Percentiles rank a stretch among this genome's conserved stretches.
These are phyloP conservation scores for Periconia sp. DNA, from an alignment of 2,329 filamentous ascomycete species.

Conservation along the genomic window DNA sequence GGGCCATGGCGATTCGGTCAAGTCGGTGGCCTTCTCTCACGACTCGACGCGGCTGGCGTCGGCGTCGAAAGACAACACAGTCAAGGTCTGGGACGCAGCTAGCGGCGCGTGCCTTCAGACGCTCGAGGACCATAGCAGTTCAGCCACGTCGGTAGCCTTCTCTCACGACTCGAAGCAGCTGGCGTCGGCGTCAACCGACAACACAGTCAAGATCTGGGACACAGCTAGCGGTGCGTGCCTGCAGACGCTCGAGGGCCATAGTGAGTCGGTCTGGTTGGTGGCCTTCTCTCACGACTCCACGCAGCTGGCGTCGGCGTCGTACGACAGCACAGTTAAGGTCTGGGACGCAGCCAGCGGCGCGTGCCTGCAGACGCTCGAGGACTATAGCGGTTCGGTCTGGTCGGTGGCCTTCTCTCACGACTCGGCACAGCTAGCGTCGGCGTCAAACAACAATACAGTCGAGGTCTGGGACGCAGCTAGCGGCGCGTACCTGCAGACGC, in stretches of 20 bases:
- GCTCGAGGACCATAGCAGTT: not conserved
- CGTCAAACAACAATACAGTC: not conserved
- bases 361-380: not conserved
- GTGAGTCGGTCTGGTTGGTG: not conserved
- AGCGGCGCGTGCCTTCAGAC: not conserved
- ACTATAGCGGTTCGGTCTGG: not conserved
- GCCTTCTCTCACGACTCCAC: not conserved
- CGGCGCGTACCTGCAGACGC: not conserved
- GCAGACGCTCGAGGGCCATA: not conserved
- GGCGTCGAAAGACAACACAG: not conserved
- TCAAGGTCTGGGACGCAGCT: not conserved
- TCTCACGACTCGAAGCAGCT: not conserved
- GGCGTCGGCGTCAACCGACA: not conserved
- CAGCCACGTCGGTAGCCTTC: not conserved
- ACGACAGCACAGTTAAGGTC: not conserved
- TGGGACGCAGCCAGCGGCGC: not conserved
- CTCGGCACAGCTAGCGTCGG: not conserved
- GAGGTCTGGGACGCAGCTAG: not conserved
- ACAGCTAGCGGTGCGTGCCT: not conserved
- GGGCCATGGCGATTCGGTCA: not conserved
- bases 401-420: not conserved
- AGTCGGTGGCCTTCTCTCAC: not conserved
- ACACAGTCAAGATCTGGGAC: not conserved
- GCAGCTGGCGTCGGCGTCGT: not conserved
- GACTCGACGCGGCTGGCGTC: not conserved